These are phyloP conservation scores for Fusarium paranaense DNA, from an alignment of 2,329 filamentous ascomycete species.

Conservation along the genomic window DNA sequence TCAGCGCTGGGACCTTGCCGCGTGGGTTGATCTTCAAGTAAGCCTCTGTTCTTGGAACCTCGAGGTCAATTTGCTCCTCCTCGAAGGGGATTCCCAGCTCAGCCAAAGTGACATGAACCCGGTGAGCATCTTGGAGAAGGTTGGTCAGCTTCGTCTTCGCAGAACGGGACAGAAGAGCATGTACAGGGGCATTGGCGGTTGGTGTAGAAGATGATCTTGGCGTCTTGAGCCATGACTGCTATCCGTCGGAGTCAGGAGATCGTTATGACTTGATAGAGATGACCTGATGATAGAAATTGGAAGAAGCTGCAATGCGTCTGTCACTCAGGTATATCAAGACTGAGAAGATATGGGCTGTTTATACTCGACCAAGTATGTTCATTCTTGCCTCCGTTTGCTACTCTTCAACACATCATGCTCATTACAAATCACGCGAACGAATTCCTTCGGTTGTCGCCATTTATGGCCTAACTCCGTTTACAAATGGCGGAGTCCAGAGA, in stretches of 20 bases:
- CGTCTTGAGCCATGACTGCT: neutral
- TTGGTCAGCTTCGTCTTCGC: neutral
- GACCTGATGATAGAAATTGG: neutral
- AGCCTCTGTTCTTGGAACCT: constrained; percentile 49
- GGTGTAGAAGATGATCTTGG: neutral
- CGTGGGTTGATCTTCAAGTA: constrained; percentile 10
- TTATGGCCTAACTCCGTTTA: neutral
- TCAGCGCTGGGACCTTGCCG: neutral
- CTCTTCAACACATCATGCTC: neutral
- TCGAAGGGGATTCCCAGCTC: neutral
- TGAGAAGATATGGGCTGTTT: neutral
- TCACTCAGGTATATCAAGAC: neutral
- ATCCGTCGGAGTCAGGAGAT: neutral
- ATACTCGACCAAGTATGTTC: neutral
- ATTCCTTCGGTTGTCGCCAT: neutral
- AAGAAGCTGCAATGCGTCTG: neutral
- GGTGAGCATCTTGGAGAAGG: neutral
- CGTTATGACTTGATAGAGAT: neutral
- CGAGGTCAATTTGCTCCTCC: neutral
- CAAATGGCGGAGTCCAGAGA: neutral
- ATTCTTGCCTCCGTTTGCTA: neutral
- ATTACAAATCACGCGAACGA: neutral
- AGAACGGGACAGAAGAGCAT: neutral
- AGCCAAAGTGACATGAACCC: neutral
- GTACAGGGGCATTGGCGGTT: neutral